Evolutionary conservation across 805 yeast species (phyloP).

Genomic region (Candida argentea): DNA sequence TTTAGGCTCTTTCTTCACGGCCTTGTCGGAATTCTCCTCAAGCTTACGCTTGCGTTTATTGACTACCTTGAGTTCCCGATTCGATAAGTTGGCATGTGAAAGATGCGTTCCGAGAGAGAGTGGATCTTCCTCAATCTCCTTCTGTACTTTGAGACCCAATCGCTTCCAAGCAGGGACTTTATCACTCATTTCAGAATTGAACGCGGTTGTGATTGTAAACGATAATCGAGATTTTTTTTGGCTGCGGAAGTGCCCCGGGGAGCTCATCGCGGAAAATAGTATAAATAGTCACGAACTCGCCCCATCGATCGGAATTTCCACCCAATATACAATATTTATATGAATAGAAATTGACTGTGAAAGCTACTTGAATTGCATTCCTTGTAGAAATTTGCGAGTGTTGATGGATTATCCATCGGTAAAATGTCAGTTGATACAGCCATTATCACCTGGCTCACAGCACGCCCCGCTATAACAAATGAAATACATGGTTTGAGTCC

Average conservation of each 20-base stretch:
- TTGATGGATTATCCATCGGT: too few relatives aligned
- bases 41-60: slow-evolving; percentile 21
- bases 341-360: too few relatives aligned
- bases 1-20: slow-evolving; percentile 53
- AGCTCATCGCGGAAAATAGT: too few relatives aligned
- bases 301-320: too few relatives aligned
- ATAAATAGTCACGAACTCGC: too few relatives aligned
- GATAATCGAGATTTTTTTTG: not conserved
- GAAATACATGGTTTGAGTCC: slow-evolving; percentile 39
- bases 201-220: not conserved
- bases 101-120: slow-evolving; percentile 35
- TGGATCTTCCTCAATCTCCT: slow-evolving; percentile 35
- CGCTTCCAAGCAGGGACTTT: slow-evolving; percentile 77
- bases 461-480: slow-evolving; percentile 23
- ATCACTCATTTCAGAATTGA: slow-evolving; percentile 3
- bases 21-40: slow-evolving; percentile 9
- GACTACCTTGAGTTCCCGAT: slow-evolving; percentile 33
- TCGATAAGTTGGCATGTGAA: slow-evolving; percentile 30
- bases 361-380: not conserved
- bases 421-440: too few relatives aligned
- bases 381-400: slow-evolving; percentile 8
- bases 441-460: slow-evolving; percentile 5
- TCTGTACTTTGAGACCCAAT: slow-evolving; percentile 56
- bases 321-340: slow-evolving; percentile 1
- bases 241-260: too few relatives aligned